These are phyloP conservation scores for Solanum pennellii DNA, from an alignment of 257 asterid genomes.

Conservation along the genomic window DNA sequence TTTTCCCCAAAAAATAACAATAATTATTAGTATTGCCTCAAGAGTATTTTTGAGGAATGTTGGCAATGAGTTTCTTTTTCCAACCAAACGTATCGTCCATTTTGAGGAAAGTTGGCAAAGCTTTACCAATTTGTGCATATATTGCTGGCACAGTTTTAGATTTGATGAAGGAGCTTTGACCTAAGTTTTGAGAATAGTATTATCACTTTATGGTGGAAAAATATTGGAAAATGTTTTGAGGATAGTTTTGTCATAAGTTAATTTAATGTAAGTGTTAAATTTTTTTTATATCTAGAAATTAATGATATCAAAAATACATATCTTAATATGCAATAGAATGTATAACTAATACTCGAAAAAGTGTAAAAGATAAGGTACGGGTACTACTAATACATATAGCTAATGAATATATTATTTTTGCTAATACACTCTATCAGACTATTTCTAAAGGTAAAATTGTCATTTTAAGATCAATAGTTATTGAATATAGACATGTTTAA, in stretches of 20 bases:
- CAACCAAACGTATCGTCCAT: background rate
- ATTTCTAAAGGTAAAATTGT: background rate
- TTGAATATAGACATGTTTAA: no score
- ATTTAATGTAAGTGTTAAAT: background rate
- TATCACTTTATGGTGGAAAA: background rate
- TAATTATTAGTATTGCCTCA: background rate
- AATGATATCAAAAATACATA: no score
- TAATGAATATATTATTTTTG: no score
- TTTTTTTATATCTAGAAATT: no score
- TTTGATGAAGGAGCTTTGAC: background rate
- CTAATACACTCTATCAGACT: background rate
- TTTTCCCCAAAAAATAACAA: background rate
- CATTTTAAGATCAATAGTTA: background rate
- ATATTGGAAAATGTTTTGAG: background rate
- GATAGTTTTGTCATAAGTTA: background rate
- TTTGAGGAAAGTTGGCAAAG: background rate
- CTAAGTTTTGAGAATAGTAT: background rate
- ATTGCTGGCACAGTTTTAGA: background rate
- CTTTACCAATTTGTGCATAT: background rate
- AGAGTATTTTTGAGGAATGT: background rate
- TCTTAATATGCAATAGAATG: background rate
- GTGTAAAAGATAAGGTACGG: background rate
- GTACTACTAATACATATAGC: no score
- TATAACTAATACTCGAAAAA: no score
- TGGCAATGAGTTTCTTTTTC: background rate